Evolutionary conservation across 2,329 filamentous ascomycete species (phyloP), one percentile per base, ranked within the genome.

Genomic region (Neophaeococcomyces mojaviensis): DNA sequence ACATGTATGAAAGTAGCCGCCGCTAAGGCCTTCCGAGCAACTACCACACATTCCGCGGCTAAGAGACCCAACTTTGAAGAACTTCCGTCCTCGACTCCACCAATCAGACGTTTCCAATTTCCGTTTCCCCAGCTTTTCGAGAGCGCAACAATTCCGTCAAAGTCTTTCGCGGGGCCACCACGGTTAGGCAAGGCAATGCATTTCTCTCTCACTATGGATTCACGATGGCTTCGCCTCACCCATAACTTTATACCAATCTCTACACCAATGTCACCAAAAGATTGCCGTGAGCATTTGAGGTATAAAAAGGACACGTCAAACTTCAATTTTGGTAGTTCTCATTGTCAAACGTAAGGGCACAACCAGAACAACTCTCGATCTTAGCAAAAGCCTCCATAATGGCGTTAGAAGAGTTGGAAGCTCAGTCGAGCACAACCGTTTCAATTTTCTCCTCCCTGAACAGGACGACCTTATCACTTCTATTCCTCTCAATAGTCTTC

Each of bases 401-500:
- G 20, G 13, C 41, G 4, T 22, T 44, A 3, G 32, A 36, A 30
- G 33, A 26, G 9, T 15, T 26, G 10, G 33, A 44, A 7, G 31
- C 37, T 19, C 32, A 18, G 28, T 44, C 41, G 8, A 37, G 41
- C 15, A 36, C 18, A 19, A 24, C 41, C 9, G 26, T 44, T 19
- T 6, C 32, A 15, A 18, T 44, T 2, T 44, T 44, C 30, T 30
- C 31, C 13, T 26, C 18, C 2, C 32, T 44, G 7, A 44, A 34
- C 9, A 49, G 51, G 13, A 51, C 51, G 10, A 52, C 54, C 5
- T 34, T 56, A 18, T 50, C 52, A 12, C 54, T 69, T 44, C 59
- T 62, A 48, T 56, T 62, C 1, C 48, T 68, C 12, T 59, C 64
- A 42, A 59, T 64, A 19, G 58, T 58, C 1, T 69, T 66, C 52